Evolutionary conservation across 352 stramenopile genomes (phyloP).

Genomic region (Pythium vanterpoolii): DNA sequence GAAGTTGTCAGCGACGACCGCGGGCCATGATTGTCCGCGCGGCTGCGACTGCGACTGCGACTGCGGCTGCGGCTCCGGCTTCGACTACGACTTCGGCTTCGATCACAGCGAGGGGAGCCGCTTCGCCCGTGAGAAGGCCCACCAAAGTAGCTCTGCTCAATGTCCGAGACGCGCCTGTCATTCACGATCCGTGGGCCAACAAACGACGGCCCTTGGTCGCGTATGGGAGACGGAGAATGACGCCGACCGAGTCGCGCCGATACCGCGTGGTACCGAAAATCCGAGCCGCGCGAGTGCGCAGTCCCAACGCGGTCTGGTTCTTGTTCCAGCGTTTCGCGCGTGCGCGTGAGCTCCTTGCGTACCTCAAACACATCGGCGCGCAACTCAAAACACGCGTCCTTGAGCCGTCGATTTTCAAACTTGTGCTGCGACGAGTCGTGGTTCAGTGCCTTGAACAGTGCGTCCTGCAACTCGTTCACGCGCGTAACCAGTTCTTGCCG

Average conservation of each 20-base stretch:
- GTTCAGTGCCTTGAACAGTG: constrained; percentile 41
- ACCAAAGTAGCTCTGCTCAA: constrained; percentile 7
- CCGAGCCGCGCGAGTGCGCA: background rate
- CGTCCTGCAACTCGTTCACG: constrained; percentile 31
- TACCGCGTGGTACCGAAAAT: background rate
- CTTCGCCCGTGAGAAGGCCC: background rate
- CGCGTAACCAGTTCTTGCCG: constrained; percentile 29
- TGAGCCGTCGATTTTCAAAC: constrained; percentile 42
- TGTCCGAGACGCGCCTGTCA: background rate
- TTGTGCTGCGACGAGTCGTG: constrained; percentile 41
- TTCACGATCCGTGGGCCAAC: background rate
- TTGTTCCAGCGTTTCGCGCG: constrained; percentile 1
- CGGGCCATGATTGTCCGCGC: background rate
- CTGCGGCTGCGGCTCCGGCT: constrained; percentile 16
- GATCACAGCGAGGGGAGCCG: background rate
- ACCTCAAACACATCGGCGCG: constrained; percentile 33
- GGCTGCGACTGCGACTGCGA: constrained; percentile 13
- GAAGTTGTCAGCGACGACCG: constrained; percentile 2
- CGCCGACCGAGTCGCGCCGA: background rate
- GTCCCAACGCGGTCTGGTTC: too few species aligned
- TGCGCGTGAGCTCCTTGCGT: constrained; percentile 8
- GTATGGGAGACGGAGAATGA: background rate
- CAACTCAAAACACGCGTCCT: constrained; percentile 46
- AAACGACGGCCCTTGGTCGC: background rate
- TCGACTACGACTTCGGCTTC: constrained; percentile 3